phyloP scores from a whole-genome alignment of 139 green algal species.

The Yamagishiella unicocca region DNA sequence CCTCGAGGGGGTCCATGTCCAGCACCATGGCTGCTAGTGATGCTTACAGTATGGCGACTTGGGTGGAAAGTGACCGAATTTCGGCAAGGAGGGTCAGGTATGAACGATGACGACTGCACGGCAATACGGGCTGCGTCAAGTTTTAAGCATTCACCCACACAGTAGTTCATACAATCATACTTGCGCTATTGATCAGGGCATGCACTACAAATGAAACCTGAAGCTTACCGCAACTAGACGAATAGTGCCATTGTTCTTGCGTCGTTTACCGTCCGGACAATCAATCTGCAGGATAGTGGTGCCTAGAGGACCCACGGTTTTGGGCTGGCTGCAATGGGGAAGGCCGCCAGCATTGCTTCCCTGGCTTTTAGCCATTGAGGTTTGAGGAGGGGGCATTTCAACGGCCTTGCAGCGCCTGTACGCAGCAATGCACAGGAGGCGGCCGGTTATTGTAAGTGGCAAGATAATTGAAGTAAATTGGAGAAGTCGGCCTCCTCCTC shows the following conservation, averaged over 20 bases:
- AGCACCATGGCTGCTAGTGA: conserved; percentile 2
- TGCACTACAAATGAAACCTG: no score
- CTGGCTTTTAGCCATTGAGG: no score
- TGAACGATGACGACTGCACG: no score
- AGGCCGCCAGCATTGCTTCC: not conserved
- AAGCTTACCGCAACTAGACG: not conserved
- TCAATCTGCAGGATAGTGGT: not conserved
- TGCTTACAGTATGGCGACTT: not conserved
- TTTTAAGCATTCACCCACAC: no score
- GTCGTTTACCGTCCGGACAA: not conserved
- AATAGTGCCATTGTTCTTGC: no score
- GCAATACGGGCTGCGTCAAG: no score
- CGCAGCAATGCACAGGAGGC: not conserved
- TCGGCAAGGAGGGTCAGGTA: not conserved
- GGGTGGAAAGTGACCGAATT: not conserved
- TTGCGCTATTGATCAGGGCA: no score
- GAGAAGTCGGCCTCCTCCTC: no score
- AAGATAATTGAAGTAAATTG: no score
- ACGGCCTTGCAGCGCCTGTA: not conserved
- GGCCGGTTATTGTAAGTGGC: conserved; percentile 27
- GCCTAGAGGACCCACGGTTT: not conserved
- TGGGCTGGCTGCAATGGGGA: not conserved
- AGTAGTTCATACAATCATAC: no score
- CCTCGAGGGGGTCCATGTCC: not conserved
- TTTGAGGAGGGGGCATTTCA: no score